Percentiles rank a stretch among this genome's conserved stretches.
These are phyloP conservation scores for Petunia hybrid DNA, from an alignment of 305 asterid species.

Conservation along the genomic window DNA sequence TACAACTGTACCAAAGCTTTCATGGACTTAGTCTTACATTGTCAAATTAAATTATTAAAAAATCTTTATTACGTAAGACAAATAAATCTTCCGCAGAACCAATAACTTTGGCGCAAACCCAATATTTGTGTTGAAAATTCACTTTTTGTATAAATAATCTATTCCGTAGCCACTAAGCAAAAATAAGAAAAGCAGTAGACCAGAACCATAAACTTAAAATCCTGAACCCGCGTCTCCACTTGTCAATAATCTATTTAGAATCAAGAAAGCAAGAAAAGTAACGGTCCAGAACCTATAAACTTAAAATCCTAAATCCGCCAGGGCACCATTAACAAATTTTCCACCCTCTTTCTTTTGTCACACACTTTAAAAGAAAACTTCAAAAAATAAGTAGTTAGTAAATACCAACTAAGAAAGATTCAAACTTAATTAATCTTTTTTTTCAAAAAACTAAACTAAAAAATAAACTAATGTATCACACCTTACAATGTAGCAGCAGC, in stretches of 20 bases:
- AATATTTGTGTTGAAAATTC: too few species aligned
- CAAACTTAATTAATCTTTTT: background rate
- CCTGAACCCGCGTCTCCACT: too few species aligned
- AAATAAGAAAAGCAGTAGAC: background rate
- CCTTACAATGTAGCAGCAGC: background rate
- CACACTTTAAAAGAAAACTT: background rate
- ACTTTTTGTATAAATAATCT: too few species aligned
- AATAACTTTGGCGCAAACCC: too few species aligned
- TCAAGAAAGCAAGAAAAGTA: too few species aligned
- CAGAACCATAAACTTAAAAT: too few species aligned
- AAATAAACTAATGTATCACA: background rate
- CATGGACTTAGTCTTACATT: constrained; percentile 33
- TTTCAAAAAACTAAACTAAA: background rate
- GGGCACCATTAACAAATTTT: background rate
- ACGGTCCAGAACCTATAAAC: too few species aligned
- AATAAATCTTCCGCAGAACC: background rate
- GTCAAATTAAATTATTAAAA: constrained; percentile 22
- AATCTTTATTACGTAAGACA: constrained; percentile 5
- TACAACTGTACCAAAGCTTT: constrained; percentile 53
- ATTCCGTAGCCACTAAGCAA: too few species aligned
- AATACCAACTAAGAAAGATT: constrained; percentile 14
- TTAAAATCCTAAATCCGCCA: too few species aligned
- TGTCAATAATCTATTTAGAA: too few species aligned
- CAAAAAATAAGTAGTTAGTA: background rate
- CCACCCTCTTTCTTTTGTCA: constrained; percentile 23